Conservation (phyloP, 345 rosid species). For the Aquilaria malaccensis region DNA sequence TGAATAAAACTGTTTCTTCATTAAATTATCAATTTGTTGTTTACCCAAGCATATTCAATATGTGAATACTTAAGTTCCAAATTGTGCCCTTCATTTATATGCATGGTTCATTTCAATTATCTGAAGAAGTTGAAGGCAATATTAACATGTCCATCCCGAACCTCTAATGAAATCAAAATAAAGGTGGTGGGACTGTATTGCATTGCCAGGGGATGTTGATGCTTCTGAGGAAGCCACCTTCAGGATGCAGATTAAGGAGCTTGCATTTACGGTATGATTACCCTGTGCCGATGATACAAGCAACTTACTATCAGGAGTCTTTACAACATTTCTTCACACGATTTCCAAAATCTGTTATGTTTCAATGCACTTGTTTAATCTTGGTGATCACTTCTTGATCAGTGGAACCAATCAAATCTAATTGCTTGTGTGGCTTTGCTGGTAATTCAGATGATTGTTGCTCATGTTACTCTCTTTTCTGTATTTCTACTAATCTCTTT, state of each 20-base stretch:
- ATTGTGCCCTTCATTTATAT: too few relatives aligned
- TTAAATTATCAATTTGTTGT: background rate
- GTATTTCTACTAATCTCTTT: too few relatives aligned
- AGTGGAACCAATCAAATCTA: too few relatives aligned
- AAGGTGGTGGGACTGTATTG: slow-evolving; percentile 94
- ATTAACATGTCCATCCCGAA: slow-evolving; percentile 12
- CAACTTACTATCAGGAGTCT: slow-evolving; percentile 2
- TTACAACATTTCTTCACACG: background rate
- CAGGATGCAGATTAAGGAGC: slow-evolving; percentile 70
- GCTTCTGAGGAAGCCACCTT: slow-evolving; percentile 56
- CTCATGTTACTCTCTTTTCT: too few relatives aligned
- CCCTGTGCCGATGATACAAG: slow-evolving; percentile 1
- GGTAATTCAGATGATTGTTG: too few relatives aligned
- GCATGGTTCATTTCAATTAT: background rate
- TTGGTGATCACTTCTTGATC: too few relatives aligned
- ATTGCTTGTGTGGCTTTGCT: too few relatives aligned
- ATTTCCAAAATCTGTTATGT: too few relatives aligned
- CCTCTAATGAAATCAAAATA: too few relatives aligned
- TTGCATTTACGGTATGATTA: slow-evolving; percentile 54
- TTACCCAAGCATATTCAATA: background rate
- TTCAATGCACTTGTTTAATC: background rate
- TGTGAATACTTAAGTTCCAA: background rate
- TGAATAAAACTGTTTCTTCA: background rate
- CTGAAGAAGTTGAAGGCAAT: slow-evolving; percentile 10
- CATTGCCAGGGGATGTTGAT: slow-evolving; percentile 81